Evolutionary conservation across 768 basidiomycete species (phyloP).

Genomic region (Kwoniella sp.): DNA sequence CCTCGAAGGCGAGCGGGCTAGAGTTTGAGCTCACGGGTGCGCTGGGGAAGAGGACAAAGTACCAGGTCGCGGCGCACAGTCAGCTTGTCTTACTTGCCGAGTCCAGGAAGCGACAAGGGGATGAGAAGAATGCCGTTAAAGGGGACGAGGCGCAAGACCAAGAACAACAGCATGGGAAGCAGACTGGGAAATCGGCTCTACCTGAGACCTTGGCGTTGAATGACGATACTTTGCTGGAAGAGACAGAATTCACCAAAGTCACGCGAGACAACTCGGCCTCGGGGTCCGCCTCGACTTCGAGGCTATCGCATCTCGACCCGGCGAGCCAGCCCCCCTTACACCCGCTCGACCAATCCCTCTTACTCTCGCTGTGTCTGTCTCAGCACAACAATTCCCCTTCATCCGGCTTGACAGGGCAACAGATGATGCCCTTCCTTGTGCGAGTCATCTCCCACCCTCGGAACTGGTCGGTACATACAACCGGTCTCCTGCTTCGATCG

Average conservation of each 20-base stretch:
- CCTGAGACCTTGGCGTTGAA: conserved; percentile 81
- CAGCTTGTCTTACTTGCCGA: conserved; percentile 95
- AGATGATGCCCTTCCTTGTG: conserved; percentile 88
- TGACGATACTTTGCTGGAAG: conserved; percentile 94
- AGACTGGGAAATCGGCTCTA: conserved; percentile 9
- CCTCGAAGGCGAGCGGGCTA: conserved; percentile 74
- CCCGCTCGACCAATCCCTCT: conserved; percentile 89
- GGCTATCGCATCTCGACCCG: conserved; percentile 75
- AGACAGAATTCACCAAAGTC: conserved; percentile 85
- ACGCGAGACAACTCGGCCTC: conserved; percentile 49
- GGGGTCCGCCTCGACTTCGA: conserved; percentile 55
- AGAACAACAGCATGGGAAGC: neutral
- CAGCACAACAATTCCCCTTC: conserved; percentile 81
- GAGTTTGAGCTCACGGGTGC: conserved; percentile 91
- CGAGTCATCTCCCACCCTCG: conserved; percentile 83
- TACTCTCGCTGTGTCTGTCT: conserved; percentile 80
- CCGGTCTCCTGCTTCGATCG: conserved; percentile 90
- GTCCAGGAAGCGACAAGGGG: conserved; percentile 63
- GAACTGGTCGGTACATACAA: conserved; percentile 96
- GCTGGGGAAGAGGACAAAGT: conserved; percentile 90
- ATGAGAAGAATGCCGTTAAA: conserved; percentile 19
- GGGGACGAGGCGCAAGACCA: conserved; percentile 15
- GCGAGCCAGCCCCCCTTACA: conserved; percentile 81
- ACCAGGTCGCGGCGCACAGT: conserved; percentile 78
- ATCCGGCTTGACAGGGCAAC: conserved; percentile 86